Evolutionary conservation across 352 stramenopile species (phyloP).

Genomic region (Phytophthora constricta): DNA sequence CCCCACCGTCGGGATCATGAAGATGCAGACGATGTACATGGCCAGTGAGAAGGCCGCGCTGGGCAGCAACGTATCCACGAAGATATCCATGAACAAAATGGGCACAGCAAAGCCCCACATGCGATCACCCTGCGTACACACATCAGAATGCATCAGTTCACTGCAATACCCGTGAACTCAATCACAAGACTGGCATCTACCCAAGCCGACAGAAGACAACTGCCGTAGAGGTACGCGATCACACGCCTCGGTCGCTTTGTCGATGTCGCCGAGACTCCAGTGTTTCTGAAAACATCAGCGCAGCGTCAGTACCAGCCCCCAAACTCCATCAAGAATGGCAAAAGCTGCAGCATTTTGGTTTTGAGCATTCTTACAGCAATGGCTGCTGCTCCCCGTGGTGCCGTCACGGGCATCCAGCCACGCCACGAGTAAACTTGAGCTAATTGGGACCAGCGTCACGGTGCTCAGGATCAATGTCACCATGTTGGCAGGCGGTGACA

Average conservation of each 20-base stretch:
- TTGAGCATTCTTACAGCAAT: constrained; percentile 54
- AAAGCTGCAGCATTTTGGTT: no score
- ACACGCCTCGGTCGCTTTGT: constrained; percentile 42
- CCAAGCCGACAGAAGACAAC: constrained; percentile 81
- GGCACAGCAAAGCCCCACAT: constrained; percentile 87
- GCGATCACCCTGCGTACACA: constrained; percentile 57
- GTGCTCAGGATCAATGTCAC: constrained; percentile 66
- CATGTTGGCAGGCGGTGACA: constrained; percentile 55
- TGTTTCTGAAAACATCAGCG: not conserved
- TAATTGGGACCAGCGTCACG: constrained; percentile 53
- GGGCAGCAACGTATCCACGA: constrained; percentile 79
- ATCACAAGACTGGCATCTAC: constrained; percentile 24
- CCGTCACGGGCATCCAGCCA: constrained; percentile 40
- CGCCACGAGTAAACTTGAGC: constrained; percentile 41
- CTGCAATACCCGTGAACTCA: not conserved
- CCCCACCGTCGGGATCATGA: constrained; percentile 73
- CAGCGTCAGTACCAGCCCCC: no score
- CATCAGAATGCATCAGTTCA: not conserved
- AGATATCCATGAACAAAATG: constrained; percentile 88
- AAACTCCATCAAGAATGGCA: no score
- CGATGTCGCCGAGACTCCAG: not conserved
- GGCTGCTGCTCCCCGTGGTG: constrained; percentile 30
- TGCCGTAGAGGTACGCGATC: constrained; percentile 73
- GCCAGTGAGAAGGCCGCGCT: constrained; percentile 76
- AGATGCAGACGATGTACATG: constrained; percentile 79